Base-by-base conservation (phyloP, 2,329 filamentous ascomycete species). In the Claviceps africana region DNA sequence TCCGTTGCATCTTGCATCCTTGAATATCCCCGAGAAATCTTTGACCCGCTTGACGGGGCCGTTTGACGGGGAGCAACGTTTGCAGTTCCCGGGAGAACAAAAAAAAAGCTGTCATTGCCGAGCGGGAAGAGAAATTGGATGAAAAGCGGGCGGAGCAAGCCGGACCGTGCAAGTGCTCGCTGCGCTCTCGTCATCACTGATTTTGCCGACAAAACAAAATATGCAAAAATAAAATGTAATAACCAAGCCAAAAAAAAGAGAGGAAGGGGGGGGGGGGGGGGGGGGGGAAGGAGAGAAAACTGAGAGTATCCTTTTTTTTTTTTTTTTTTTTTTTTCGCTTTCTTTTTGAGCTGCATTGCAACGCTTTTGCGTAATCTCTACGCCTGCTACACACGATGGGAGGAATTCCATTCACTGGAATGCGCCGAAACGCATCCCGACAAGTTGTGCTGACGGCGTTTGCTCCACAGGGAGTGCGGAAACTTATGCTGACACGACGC, bases 141-240 rank as follows among this genome's bases (percentile, higher is more conserved):
- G 50, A 33, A 42, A 46, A 35, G 44, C 11, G 44, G 47, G 31
- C 35, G 43, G 50, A 51, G 33, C 43, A n/a, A 51, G 50, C 42
- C 42, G 42, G 40, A 51, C 40, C 42, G 37, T 30, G 42, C 39
- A 19, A 50, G n/a, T 13, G 15, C 37, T 37, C 35, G 35, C 8
- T n/a, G 15, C 15, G 35, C 4, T 25, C 11, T 6, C 10, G 9
- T 43, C 21, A 3, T 42, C 8, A 11, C 10, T 22, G n/a, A 10
- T 11, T 25, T 25, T 44, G 25, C 13, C 21, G 17, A 28, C 25
- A 9, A 17, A 44, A 17, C 13, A 13, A 25, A 37, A 35, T 15
- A 13, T 9, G 8, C 13, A 25, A 46, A 46, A 46, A 45, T 9
- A 37, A 47, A 37, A 43, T 37, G 7, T 25, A 30, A 30, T 43